Base-by-base conservation (phyloP, 179 eudicot species). In the Nepenthes alata region DNA sequence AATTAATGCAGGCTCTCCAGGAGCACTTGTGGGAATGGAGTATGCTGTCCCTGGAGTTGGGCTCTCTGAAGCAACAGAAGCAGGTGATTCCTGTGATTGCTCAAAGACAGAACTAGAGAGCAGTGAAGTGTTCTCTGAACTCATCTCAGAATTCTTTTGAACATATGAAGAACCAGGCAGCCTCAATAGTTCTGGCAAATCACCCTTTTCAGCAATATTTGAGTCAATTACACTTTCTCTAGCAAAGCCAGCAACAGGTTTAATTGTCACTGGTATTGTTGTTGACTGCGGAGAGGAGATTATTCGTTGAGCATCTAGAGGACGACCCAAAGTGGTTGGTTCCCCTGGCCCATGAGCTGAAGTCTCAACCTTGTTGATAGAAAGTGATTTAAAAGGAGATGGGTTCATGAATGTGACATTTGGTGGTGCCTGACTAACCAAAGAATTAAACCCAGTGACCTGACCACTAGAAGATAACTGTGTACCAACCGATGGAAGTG, bases 371-470 rank as follows among this genome's bases (percentile, higher is more conserved):
- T 73, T 74, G 35, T 4, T 1, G 0, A 67, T 72, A 6, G 80
- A 11, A 59, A 70, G 47, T 51, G 71, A 52, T 52, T 63, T 69
- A 52, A 71, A 70, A 70, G 64, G 61, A 58, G 78, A 60, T 38
- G 75, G 80, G 51, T 69, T 79, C 35, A 57, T 37, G 54, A 65
- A 70, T 34, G 84, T 37, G 51, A 60, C 39, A 59, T 73, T 41
- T 37, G 73, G 80, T 38, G 70, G 70, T n/a, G 70, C 80, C 66
- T 81, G 83, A 55, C 71, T 67, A 78, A 59, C 67, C n/a, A 82
- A 41, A 71, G 67, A 79, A 72, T 66, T 73, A 69, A 73, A 67
- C 64, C 81, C 74, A 55, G 78, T 65, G 41, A 72, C 70, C 41
- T 71, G 75, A 64, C 80, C 45, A 15, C 57, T 56, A 66, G 79